phyloP scores from a whole-genome alignment of 768 basidiomycete genomes.

The Tricholoma terreum region DNA sequence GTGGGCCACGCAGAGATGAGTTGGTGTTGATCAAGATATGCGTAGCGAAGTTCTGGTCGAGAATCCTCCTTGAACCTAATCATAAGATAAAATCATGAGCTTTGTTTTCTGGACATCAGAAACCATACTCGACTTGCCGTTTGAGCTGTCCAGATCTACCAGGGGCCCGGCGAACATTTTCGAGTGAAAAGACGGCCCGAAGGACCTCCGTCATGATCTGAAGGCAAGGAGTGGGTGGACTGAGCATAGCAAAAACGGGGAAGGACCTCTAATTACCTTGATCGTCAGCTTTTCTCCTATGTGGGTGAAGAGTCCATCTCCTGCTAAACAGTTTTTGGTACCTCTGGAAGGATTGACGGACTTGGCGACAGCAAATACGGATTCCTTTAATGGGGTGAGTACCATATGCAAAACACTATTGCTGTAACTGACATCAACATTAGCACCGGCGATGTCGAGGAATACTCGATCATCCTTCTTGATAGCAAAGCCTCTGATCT shows the following conservation, averaged over 20 bases:
- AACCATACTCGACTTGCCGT: conserved; percentile 34
- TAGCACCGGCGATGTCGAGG: conserved; percentile 56
- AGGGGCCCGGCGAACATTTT: conserved; percentile 62
- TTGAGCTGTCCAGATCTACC: conserved; percentile 63
- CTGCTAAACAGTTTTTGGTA: conserved; percentile 41
- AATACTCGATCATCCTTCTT: conserved; percentile 56
- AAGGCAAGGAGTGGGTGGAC: neutral
- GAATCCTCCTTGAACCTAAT: conserved; percentile 46
- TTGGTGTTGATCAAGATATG: conserved; percentile 54
- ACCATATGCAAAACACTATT: neutral
- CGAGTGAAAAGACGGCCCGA: conserved; percentile 57
- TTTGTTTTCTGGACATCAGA: neutral
- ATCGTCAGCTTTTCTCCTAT: conserved; percentile 51
- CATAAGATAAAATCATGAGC: neutral
- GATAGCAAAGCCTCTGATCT: conserved; percentile 39
- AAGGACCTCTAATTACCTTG: conserved; percentile 36
- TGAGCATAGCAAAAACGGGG: neutral
- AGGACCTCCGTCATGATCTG: conserved; percentile 60
- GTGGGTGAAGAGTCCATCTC: conserved; percentile 45
- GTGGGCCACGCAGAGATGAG: conserved; percentile 64
- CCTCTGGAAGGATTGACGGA: conserved; percentile 44
- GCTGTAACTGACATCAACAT: conserved; percentile 47
- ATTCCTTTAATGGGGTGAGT: conserved; percentile 32
- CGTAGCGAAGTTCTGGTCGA: conserved; percentile 46
- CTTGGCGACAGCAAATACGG: conserved; percentile 48